Evolutionary conservation across 768 basidiomycete species (phyloP).

Genomic region (Hortiboletus flavorubellus): DNA sequence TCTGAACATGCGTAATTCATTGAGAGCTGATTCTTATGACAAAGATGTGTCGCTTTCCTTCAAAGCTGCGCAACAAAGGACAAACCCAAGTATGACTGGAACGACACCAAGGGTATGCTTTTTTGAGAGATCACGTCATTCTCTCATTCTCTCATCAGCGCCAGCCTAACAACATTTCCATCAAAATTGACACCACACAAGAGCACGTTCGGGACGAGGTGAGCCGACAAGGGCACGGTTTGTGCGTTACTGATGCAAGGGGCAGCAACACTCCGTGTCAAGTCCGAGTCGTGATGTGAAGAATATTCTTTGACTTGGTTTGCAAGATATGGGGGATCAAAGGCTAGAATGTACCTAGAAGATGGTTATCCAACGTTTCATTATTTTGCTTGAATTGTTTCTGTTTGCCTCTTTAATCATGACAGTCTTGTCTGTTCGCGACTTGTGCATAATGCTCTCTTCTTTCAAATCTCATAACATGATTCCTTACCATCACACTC

Average conservation of each 20-base stretch:
- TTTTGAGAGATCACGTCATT: no score
- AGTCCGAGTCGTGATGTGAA: constrained; percentile 13
- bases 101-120: constrained; percentile 9
- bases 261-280: constrained; percentile 19
- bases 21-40: constrained; percentile 32
- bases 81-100: constrained; percentile 4
- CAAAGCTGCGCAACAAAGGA: constrained; percentile 2
- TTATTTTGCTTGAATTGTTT: not conserved
- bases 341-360: constrained; percentile 3
- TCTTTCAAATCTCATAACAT: no score
- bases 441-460: no score
- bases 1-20: constrained; percentile 48
- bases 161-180: constrained; percentile 48
- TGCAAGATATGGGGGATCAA: not conserved
- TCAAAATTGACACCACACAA: constrained; percentile 64
- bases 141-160: constrained; percentile 14
- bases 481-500: no score
- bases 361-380: not conserved
- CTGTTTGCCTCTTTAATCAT: not conserved
- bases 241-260: not conserved
- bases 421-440: not conserved
- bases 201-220: constrained; percentile 48
- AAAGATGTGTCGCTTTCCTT: constrained; percentile 34
- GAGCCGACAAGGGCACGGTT: not conserved
- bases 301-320: constrained; percentile 13